A percentile compares a stretch with the other conserved stretches of the same genome.
Evolutionary conservation across 2,329 filamentous ascomycete species (phyloP).

Genomic region (Penicillium fuscoglaucum): DNA sequence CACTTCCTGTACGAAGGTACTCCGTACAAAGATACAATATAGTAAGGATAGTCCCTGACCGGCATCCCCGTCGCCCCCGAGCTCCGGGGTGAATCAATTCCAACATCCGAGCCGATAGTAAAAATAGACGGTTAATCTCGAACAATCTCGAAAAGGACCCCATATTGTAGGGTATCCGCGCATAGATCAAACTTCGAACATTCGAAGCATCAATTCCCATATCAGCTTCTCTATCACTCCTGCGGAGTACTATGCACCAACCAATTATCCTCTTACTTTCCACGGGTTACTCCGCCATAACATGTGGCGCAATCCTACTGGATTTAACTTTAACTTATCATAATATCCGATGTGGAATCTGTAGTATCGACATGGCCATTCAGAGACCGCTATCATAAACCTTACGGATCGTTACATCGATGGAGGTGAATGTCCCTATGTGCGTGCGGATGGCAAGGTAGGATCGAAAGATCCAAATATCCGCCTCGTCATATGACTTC

Average conservation of each 20-base stretch:
- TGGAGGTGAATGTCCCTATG: background rate
- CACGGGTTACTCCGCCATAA: background rate
- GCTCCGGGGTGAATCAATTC: background rate
- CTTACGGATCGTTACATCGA: background rate
- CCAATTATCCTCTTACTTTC: background rate
- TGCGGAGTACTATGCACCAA: no score
- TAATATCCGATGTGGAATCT: background rate
- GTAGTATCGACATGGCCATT: background rate
- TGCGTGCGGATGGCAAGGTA: background rate
- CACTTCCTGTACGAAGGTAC: background rate
- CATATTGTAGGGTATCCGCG: background rate
- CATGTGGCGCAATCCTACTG: background rate
- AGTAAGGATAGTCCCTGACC: background rate
- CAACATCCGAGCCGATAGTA: background rate
- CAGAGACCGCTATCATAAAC: background rate
- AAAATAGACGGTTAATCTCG: background rate
- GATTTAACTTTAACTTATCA: background rate
- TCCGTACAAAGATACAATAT: background rate
- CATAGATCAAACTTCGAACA: background rate
- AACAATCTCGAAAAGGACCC: background rate
- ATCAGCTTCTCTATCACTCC: background rate
- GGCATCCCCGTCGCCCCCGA: background rate
- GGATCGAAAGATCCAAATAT: background rate
- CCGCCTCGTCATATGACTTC: background rate
- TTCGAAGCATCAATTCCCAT: background rate